phyloP scores from a whole-genome alignment of 1,284 basidiomycete genomes.

The Cutaneotrichosporon mucoides region DNA sequence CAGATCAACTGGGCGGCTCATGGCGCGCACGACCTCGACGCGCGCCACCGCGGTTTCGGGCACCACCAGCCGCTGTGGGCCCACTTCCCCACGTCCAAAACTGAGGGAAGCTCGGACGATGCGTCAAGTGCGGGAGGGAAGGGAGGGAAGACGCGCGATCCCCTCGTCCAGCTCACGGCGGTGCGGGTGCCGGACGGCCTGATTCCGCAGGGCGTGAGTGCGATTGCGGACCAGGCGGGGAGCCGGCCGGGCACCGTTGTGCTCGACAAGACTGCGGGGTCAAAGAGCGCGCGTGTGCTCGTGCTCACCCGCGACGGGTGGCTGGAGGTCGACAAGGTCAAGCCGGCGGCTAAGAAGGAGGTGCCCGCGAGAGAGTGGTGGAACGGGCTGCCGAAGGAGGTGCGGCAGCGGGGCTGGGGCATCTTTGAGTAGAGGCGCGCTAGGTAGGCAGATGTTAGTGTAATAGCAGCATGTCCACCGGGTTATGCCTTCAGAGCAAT shows the following conservation, averaged over 20 bases:
- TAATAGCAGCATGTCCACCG: no score
- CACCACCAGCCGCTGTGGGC: conserved; percentile 61
- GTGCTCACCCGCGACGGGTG: conserved; percentile 50
- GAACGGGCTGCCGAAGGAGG: conserved; percentile 53
- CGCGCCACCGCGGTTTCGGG: conserved; percentile 63
- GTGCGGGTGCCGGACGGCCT: background rate
- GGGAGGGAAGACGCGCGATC: background rate
- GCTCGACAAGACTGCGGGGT: conserved; percentile 50
- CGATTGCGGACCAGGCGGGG: conserved; percentile 11
- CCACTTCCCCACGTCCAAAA: conserved; percentile 5
- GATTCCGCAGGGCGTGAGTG: background rate
- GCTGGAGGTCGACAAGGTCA: conserved; percentile 56
- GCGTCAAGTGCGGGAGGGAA: background rate
- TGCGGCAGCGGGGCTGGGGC: conserved; percentile 16
- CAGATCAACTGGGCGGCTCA: conserved; percentile 60
- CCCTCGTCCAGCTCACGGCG: conserved; percentile 13
- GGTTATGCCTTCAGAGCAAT: no score
- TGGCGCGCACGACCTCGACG: conserved; percentile 56
- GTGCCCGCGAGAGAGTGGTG: conserved; percentile 57
- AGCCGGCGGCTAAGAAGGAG: conserved; percentile 57
- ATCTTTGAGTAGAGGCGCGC: conserved; percentile 6
- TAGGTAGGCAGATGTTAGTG: no score
- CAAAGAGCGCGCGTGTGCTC: conserved; percentile 52
- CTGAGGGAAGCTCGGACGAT: background rate
- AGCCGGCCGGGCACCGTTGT: conserved; percentile 27